These are phyloP conservation scores for Raddia distichophylla DNA, from an alignment of 176 grass and related monocot species.

Conservation along the genomic window DNA sequence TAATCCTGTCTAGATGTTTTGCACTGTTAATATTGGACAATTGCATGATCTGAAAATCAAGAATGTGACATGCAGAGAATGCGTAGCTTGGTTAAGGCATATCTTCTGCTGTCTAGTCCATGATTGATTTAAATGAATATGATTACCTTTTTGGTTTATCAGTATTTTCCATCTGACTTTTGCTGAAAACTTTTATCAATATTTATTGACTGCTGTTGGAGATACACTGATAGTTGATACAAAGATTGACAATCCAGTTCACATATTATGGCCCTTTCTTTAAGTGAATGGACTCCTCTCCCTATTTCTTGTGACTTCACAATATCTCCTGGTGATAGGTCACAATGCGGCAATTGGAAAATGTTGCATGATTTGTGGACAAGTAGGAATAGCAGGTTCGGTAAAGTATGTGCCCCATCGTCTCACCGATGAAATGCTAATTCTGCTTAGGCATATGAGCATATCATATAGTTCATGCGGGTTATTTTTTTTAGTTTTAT, in stretches of 20 bases:
- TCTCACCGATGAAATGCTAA: slow-evolving; percentile 21
- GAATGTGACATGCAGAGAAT: background rate
- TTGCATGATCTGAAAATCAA: background rate
- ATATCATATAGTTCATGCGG: background rate
- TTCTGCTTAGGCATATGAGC: slow-evolving; percentile 9
- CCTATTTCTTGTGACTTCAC: background rate
- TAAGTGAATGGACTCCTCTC: background rate
- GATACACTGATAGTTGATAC: slow-evolving; percentile 88
- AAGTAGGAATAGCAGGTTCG: slow-evolving; percentile 95
- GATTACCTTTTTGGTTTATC: background rate
- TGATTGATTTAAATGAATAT: slow-evolving; percentile 31
- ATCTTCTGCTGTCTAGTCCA: background rate
- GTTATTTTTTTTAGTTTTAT: background rate
- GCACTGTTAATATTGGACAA: background rate
- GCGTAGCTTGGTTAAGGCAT: slow-evolving; percentile 7
- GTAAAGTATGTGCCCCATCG: slow-evolving; percentile 54
- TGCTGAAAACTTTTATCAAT: background rate
- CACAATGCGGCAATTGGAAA: slow-evolving; percentile 88
- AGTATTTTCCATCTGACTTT: slow-evolving; percentile 11
- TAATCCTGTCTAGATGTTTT: background rate
- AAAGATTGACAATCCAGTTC: slow-evolving; percentile 96
- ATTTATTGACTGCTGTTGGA: slow-evolving; percentile 63
- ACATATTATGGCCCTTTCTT: slow-evolving; percentile 47
- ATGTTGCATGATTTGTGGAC: slow-evolving; percentile 89
- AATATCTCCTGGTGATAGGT: slow-evolving; percentile 68